Evolutionary conservation across 352 stramenopile species (phyloP), one percentile per base, ranked within the genome.

Genomic region (Globisporangium takayamanum): DNA sequence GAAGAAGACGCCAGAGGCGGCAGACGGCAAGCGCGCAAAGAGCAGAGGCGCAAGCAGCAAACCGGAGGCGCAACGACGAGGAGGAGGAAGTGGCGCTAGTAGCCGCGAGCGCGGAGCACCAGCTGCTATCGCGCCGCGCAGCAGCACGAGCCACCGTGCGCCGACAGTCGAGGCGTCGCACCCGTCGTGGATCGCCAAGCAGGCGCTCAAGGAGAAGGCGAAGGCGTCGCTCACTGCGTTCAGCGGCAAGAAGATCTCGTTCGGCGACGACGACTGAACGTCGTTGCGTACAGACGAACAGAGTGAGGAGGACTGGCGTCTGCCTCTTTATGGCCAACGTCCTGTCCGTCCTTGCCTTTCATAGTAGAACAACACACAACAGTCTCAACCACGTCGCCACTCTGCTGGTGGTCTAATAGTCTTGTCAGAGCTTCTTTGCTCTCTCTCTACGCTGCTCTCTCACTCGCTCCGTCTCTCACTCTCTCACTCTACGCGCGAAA

Each of bases 201-300:
- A 92, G 59, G 73, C 76, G 55, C 72, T 84, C 54, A 94, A 94
- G 60, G 82, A 88, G 60, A 94, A 94, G 67, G 71, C 89, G 63
- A 88, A 88, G 60, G 64, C 79, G 14, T 74, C 68, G 53, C 79
- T 94, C 64, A 67, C 71, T 6, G 76, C 72, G 42, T 92, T 90
- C 57, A 73, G 67, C 20, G 84, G 84, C 63, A 92, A 91, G 69
- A 94, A 94, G 68, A 90, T 94, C 61, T 86, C 77, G 33, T 94
- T 94, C 64, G 64, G 67, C 37, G 76, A 86, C 52, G 70, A 80
- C 28, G 30, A 36, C 1, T 36, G 30, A 36, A 22, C 22, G 22
- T 22, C 22, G 22, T 33, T 33, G 28, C 2, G 28, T 5, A 33
- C 3, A 77, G 30, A 46, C 1, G 16, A 39, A n/a, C 7, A 14